These are phyloP conservation scores for Mortierella sp. DNA, from an alignment of 371 early-diverging fungal species.

Conservation along the genomic window DNA sequence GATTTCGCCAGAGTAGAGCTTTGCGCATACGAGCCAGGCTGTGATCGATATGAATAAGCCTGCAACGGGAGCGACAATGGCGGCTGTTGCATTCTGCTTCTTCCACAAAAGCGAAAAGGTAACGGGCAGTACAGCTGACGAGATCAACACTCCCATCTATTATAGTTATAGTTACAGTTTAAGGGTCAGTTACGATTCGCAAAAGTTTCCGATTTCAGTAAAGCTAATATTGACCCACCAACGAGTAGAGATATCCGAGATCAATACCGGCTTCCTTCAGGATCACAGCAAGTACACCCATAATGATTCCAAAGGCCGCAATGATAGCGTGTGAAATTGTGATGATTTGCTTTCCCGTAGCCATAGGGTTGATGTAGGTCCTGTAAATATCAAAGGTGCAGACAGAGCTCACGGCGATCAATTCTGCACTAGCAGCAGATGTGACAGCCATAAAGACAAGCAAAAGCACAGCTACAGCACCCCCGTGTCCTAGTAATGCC, in stretches of 20 bases:
- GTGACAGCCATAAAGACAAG: slow-evolving; percentile 83
- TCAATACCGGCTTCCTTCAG: slow-evolving; percentile 72
- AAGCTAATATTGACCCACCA: slow-evolving; percentile 36
- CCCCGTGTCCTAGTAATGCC: slow-evolving; percentile 69
- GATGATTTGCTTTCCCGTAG: slow-evolving; percentile 69
- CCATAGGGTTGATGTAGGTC: slow-evolving; percentile 74
- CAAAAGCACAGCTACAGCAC: slow-evolving; percentile 72
- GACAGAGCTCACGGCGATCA: slow-evolving; percentile 79
- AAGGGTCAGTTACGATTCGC: not conserved
- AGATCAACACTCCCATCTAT: slow-evolving; percentile 75
- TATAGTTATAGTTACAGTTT: not conserved
- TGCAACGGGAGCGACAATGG: slow-evolving; percentile 65
- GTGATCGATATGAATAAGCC: slow-evolving; percentile 66
- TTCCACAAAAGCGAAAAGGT: slow-evolving; percentile 73
- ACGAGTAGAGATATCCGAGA: slow-evolving; percentile 73
- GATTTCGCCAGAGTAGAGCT: slow-evolving; percentile 66
- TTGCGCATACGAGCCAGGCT: slow-evolving; percentile 73
- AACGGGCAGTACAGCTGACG: slow-evolving; percentile 75
- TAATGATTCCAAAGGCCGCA: slow-evolving; percentile 70
- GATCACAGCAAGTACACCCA: slow-evolving; percentile 74
- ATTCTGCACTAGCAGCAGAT: slow-evolving; percentile 74
- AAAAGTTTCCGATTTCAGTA: not conserved
- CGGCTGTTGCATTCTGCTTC: slow-evolving; percentile 70
- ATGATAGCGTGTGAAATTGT: slow-evolving; percentile 69
- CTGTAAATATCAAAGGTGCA: slow-evolving; percentile 78